Conservation (phyloP, 371 early-diverging fungal species). For the Furculomyces boomerangus region DNA sequence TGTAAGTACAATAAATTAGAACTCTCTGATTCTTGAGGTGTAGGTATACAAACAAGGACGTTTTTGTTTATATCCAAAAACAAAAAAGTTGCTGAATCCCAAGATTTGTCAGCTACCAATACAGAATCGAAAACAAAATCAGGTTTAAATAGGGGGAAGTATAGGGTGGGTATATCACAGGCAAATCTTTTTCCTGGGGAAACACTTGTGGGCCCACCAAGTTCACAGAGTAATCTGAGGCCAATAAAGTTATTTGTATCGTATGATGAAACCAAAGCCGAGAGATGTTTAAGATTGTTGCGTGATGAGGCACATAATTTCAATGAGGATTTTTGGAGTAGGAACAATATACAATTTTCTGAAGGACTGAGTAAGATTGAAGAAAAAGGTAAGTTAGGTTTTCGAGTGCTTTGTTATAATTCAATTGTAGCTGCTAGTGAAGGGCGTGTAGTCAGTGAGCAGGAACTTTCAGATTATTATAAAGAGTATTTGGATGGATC, state of each 20-base stretch:
- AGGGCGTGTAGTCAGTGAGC: constrained; percentile 35
- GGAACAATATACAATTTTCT: constrained; percentile 46
- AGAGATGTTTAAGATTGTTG: constrained; percentile 30
- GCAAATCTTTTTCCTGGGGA: constrained; percentile 17
- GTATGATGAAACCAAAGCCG: constrained; percentile 33
- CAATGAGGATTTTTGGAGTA: constrained; percentile 57
- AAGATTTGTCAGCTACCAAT: too few species aligned
- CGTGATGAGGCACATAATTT: constrained; percentile 35
- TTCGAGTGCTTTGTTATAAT: background rate
- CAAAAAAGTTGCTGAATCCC: too few species aligned
- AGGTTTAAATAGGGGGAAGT: too few species aligned
- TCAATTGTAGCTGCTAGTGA: constrained; percentile 4
- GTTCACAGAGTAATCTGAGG: constrained; percentile 48
- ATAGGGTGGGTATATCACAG: constrained; percentile 1
- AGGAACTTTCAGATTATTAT: constrained; percentile 57
- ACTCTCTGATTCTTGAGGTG: too few species aligned
- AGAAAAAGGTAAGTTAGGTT: constrained; percentile 24
- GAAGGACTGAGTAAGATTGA: constrained; percentile 47
- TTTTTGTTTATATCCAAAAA: too few species aligned
- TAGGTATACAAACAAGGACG: too few species aligned
- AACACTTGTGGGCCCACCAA: constrained; percentile 42
- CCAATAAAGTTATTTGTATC: constrained; percentile 44
- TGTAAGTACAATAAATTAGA: too few species aligned
- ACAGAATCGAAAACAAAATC: too few species aligned
- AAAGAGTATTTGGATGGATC: constrained; percentile 54